Percentiles rank a stretch among this genome's conserved stretches.
phyloP scores from a whole-genome alignment of 148 eudicot species.

The Fagopyrum homotropicum region DNA sequence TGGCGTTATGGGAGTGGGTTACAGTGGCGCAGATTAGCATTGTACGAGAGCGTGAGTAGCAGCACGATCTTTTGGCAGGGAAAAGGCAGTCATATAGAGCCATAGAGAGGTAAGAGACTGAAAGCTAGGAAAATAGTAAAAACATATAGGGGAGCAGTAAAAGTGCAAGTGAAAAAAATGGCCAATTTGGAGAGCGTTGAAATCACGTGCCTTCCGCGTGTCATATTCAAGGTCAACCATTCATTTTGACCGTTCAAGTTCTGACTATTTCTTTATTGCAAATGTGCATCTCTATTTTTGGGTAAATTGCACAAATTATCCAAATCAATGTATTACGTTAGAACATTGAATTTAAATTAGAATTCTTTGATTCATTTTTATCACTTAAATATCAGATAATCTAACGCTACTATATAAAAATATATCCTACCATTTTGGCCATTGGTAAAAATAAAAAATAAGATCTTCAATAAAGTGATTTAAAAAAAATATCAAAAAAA shows the following conservation, averaged over 20 bases:
- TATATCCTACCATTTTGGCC: no score
- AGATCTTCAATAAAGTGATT: no score
- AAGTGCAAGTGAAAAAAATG: background rate
- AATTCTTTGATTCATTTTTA: no score
- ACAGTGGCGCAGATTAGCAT: background rate
- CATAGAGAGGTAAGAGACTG: background rate
- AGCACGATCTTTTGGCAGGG: constrained; percentile 6
- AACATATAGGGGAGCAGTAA: background rate
- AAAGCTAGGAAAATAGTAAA: background rate
- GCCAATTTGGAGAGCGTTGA: background rate
- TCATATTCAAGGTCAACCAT: constrained; percentile 4
- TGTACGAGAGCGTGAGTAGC: constrained; percentile 2
- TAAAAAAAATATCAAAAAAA: no score
- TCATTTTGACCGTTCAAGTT: constrained; percentile 6
- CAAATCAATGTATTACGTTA: no score
- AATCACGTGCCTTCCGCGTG: constrained; percentile 1
- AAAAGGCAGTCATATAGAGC: background rate
- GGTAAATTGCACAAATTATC: no score
- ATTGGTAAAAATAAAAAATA: no score
- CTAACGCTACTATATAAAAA: no score
- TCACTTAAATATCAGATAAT: no score
- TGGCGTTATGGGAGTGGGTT: background rate
- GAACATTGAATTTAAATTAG: no score
- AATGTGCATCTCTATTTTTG: no score
- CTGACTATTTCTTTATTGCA: background rate